Percentiles rank a stretch among this genome's conserved stretches.
phyloP scores from a whole-genome alignment of 106 monocot genomes.

The Dactylorhiza incarnata region DNA sequence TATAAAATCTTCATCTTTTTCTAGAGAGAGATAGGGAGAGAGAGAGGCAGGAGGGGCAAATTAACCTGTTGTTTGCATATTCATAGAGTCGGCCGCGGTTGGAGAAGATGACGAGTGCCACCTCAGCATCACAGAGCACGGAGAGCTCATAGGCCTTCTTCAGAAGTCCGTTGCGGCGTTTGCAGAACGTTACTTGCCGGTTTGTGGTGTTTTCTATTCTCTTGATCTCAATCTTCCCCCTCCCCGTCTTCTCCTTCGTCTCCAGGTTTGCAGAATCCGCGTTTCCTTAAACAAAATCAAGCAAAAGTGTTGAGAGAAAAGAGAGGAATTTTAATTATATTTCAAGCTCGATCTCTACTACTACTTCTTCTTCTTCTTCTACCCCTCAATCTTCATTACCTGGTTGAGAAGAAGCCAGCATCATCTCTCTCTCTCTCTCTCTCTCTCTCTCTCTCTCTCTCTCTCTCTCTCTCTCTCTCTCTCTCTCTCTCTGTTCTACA shows the following conservation, averaged over 20 bases:
- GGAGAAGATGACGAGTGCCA: slow-evolving; percentile 77
- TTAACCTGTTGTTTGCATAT: slow-evolving; percentile 55
- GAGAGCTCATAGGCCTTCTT: slow-evolving; percentile 85
- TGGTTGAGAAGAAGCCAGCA: background rate
- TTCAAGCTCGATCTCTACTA: background rate
- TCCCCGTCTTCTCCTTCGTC: slow-evolving; percentile 31
- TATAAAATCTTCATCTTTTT: background rate
- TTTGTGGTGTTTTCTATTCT: slow-evolving; percentile 51
- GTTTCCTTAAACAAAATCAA: slow-evolving; percentile 7
- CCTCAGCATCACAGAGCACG: slow-evolving; percentile 68
- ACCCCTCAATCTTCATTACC: background rate
- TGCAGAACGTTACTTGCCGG: slow-evolving; percentile 51
- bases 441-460: background rate
- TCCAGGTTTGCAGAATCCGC: slow-evolving; percentile 11
- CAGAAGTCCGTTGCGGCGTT: slow-evolving; percentile 47
- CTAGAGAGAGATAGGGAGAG: background rate
- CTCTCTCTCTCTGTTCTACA: too few relatives aligned
- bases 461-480: background rate
- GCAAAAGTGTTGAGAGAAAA: background rate
- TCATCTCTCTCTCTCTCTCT: background rate
- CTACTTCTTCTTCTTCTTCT: background rate
- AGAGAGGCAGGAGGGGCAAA: background rate
- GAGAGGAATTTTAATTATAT: too few relatives aligned
- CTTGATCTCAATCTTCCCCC: slow-evolving; percentile 55
- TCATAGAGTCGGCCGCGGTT: slow-evolving; percentile 84